Conservation (phyloP, 78 protist genomes). For the Goniomonas avonlea region DNA sequence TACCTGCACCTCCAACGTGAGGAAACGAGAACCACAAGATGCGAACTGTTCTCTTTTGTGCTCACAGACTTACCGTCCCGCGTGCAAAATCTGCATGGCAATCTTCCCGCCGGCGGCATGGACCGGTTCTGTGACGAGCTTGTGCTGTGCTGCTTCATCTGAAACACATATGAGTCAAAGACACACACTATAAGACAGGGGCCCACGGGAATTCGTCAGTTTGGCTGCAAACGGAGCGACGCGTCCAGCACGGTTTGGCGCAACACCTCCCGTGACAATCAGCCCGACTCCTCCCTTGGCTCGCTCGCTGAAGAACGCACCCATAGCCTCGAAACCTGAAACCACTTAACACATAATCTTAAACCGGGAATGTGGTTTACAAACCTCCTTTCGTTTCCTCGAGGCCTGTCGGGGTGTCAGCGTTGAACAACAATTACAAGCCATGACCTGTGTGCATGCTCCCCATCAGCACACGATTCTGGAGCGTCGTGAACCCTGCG, state of each 20-base stretch:
- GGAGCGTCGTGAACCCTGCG: slow-evolving; percentile 44
- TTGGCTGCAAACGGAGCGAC: slow-evolving; percentile 46
- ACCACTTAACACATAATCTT: too few relatives aligned
- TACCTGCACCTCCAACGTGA: slow-evolving; percentile 27
- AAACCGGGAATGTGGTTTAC: too few relatives aligned
- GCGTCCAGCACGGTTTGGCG: slow-evolving; percentile 39
- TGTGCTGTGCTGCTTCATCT: too few relatives aligned
- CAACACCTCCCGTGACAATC: slow-evolving; percentile 52
- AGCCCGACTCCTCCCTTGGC: slow-evolving; percentile 44
- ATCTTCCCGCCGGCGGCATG: slow-evolving; percentile 26
- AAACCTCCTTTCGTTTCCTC: slow-evolving; percentile 19
- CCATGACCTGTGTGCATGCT: slow-evolving; percentile 38
- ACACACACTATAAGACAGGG: too few relatives aligned
- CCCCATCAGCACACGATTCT: slow-evolving; percentile 61
- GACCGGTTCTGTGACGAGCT: too few relatives aligned
- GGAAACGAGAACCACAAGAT: not conserved
- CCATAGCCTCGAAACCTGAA: too few relatives aligned
- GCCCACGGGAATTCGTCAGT: too few relatives aligned
- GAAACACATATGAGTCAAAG: too few relatives aligned
- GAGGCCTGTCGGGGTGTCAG: too few relatives aligned
- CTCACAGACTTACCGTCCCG: not conserved
- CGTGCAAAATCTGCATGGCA: slow-evolving; percentile 29
- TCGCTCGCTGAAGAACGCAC: slow-evolving; percentile 24
- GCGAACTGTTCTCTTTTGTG: not conserved
- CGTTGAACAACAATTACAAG: too few relatives aligned